Percentiles rank a stretch among this genome's conserved stretches.
phyloP scores from a whole-genome alignment of 257 asterid species.

The Plectranthus barbatus region DNA sequence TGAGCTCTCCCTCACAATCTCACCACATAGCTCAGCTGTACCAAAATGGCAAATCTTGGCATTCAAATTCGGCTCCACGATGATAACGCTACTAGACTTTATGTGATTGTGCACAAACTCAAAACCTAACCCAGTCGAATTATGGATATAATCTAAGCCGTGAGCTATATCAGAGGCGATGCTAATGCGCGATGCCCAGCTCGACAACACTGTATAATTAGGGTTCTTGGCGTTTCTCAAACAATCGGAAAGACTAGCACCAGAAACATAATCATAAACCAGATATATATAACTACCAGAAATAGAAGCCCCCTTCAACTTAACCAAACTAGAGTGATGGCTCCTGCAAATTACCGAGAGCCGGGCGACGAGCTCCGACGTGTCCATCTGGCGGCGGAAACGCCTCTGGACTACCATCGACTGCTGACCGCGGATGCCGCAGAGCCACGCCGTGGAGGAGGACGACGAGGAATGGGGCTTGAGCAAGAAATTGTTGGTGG shows the following conservation, averaged over 20 bases:
- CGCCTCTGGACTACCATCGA: constrained; percentile 55
- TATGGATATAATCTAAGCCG: constrained; percentile 82
- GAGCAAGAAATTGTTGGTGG: constrained; percentile 43
- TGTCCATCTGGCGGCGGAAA: constrained; percentile 56
- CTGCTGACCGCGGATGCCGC: constrained; percentile 38
- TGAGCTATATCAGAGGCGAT: constrained; percentile 76
- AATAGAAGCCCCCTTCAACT: constrained; percentile 60
- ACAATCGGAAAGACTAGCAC: constrained; percentile 61
- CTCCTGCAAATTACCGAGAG: constrained; percentile 57
- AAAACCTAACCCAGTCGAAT: constrained; percentile 67
- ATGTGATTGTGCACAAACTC: constrained; percentile 81
- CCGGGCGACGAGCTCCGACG: constrained; percentile 42
- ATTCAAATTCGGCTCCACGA: constrained; percentile 34
- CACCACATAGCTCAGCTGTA: constrained; percentile 94
- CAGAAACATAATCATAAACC: constrained; percentile 60
- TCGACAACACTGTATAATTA: constrained; percentile 55
- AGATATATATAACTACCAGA: constrained; percentile 55
- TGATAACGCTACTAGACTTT: constrained; percentile 57
- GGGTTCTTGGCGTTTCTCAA: constrained; percentile 59
- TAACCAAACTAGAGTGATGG: constrained; percentile 78
- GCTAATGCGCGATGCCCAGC: constrained; percentile 56
- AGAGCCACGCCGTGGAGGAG: constrained; percentile 68
- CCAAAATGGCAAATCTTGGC: constrained; percentile 90
- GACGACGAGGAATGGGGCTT: constrained; percentile 49
- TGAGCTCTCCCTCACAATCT: constrained; percentile 21